Base-by-base conservation (phyloP, 345 rosid genomes). In the Brassica juncea region DNA sequence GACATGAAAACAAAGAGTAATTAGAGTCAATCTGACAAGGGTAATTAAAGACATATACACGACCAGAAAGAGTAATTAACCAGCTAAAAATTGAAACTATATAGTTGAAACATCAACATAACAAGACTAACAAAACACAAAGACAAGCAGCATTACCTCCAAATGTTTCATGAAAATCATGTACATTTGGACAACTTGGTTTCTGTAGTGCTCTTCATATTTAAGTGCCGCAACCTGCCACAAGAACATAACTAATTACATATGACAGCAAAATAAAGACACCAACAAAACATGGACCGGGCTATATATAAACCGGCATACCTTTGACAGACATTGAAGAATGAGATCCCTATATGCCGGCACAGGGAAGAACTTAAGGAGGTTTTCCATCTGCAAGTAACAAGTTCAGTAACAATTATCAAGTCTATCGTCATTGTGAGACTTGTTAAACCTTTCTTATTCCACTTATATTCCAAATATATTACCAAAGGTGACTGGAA, bases 311-410 rank as follows among this genome's bases (percentile, higher is more conserved):
- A 44, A 66, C 47, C 0, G 16, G 42, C 4, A 3, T 83, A 95
- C 99, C 97, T 93, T 98, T 19, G 97, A 84, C 75, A 95, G 81
- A 80, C 99, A 95, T 71, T 95, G 98, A 47, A 95, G 89, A 6
- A 94, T 88, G 44, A 95, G 98, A 83, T 93, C 93, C 78, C 94
- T 88, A 84, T 90, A 93, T 30, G 90, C 83, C 75, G 88, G 89
- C 74, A 87, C 25, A 14, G 90, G 94, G 60, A 95, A 95, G 81
- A 90, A 87, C 19, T 90, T 93, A 68, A 91, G 84, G 19, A 95
- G 99, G 32, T 92, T 93, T 84, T 93, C 97, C 83, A 95, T 88
- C 99, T 95, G 84, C 37, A 60, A 72, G 71, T 58, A 67, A 84
- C 70, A 76, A 25, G 61, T 23, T 72, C 28, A 82, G 64, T 54